Evolutionary conservation across 176 grass and related monocot species (phyloP).

Genomic region (Saccharum officinarum): DNA sequence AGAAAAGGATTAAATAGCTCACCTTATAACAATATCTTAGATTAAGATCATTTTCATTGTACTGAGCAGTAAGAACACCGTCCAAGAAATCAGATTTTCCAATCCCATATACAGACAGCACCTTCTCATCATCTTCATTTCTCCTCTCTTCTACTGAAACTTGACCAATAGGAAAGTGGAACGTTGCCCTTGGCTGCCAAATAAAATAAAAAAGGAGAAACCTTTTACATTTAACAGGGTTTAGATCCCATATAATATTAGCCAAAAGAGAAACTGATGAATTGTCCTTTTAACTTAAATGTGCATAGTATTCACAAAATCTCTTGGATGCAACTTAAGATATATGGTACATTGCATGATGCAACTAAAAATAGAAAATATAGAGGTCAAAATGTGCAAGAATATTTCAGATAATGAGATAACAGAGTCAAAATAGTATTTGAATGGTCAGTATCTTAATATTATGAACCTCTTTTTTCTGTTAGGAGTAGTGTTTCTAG

Average conservation of each 20-base stretch:
- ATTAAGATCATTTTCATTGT: constrained; percentile 72
- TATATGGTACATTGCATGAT: background rate
- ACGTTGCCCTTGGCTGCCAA: constrained; percentile 77
- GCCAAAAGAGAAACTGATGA: background rate
- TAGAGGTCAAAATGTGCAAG: background rate
- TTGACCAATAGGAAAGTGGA: constrained; percentile 82
- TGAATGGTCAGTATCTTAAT: background rate
- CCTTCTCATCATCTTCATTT: constrained; percentile 59
- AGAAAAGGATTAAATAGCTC: constrained; percentile 10
- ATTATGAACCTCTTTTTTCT: background rate
- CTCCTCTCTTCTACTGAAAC: constrained; percentile 70
- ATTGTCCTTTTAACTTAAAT: constrained; percentile 15
- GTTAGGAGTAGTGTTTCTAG: background rate
- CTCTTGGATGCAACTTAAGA: background rate
- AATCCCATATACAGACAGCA: constrained; percentile 62
- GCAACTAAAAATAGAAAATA: background rate
- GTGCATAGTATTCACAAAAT: constrained; percentile 7
- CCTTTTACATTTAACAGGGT: constrained; percentile 16
- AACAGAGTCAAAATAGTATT: background rate
- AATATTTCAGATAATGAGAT: background rate
- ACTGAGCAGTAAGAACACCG: constrained; percentile 73
- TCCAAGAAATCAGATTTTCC: constrained; percentile 74
- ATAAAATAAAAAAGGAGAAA: constrained; percentile 3
- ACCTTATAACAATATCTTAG: constrained; percentile 97
- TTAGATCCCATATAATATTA: background rate